Evolutionary conservation across 2,329 filamentous ascomycete genomes (phyloP).

Genomic region (Ambrosiella xylebori): DNA sequence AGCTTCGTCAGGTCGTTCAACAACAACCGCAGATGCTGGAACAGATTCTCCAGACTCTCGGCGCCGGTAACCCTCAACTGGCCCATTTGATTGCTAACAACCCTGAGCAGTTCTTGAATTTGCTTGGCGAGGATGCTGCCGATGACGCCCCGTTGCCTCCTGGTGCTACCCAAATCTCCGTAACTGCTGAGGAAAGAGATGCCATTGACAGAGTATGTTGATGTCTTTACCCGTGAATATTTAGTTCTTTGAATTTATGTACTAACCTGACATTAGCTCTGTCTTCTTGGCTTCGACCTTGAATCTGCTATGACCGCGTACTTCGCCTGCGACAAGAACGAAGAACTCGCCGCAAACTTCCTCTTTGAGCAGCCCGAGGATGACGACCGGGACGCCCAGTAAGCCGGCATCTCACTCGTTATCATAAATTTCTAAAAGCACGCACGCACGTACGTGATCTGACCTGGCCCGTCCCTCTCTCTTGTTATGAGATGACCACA

Average conservation of each 20-base stretch:
- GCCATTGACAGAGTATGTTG: slow-evolving; percentile 76
- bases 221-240: background rate
- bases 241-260: background rate
- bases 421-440: background rate
- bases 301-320: slow-evolving; percentile 95
- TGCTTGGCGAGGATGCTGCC: slow-evolving; percentile 75
- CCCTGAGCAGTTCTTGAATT: slow-evolving; percentile 79
- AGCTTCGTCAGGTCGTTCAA: slow-evolving; percentile 90
- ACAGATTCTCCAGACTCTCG: slow-evolving; percentile 90
- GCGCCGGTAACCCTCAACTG: slow-evolving; percentile 83
- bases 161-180: slow-evolving; percentile 72
- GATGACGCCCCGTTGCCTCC: slow-evolving; percentile 73
- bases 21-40: slow-evolving; percentile 98
- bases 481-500: too few relatives aligned
- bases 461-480: too few relatives aligned
- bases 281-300: slow-evolving; percentile 79
- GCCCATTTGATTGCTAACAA: slow-evolving; percentile 83
- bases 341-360: slow-evolving; percentile 95
- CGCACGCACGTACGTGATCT: too few relatives aligned
- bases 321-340: slow-evolving; percentile 98
- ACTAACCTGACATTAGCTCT: slow-evolving; percentile 40
- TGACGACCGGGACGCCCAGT: slow-evolving; percentile 32
- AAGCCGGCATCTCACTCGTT: background rate
- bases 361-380: slow-evolving; percentile 94
- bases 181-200: slow-evolving; percentile 91